phyloP scores from a whole-genome alignment of 1,139 yeast species.

The Geotrichum citri-aurantii region DNA sequence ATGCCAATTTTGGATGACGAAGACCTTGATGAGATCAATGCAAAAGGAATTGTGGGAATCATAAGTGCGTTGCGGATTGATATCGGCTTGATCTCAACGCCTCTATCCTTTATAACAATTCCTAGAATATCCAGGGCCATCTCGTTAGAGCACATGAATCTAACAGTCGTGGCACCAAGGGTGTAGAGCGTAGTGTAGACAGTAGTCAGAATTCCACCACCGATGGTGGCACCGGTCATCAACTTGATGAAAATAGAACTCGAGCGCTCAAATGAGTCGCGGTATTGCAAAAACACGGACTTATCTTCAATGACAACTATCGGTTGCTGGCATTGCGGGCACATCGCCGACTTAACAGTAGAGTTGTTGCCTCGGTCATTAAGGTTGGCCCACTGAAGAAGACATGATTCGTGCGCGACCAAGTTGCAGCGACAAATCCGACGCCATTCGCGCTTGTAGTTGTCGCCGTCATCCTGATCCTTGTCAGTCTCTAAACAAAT shows the following conservation, averaged over 20 bases:
- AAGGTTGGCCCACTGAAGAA: conserved; percentile 42
- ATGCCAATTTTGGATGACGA: conserved; percentile 22
- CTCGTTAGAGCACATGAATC: conserved; percentile 36
- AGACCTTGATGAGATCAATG: conserved; percentile 24
- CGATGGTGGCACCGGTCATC: conserved; percentile 29
- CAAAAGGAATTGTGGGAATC: conserved; percentile 28
- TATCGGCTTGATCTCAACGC: conserved; percentile 23
- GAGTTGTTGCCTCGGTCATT: conserved; percentile 28
- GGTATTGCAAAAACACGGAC: conserved; percentile 27
- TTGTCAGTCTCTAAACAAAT: conserved; percentile 42
- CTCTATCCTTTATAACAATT: conserved; percentile 21
- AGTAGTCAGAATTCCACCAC: conserved; percentile 29
- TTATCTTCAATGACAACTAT: conserved; percentile 32
- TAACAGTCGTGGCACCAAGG: conserved; percentile 34
- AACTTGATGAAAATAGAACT: conserved; percentile 23
- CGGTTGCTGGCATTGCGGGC: conserved; percentile 44
- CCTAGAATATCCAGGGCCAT: conserved; percentile 31
- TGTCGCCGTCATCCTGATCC: conserved; percentile 30
- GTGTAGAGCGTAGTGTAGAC: conserved; percentile 29
- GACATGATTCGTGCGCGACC: conserved; percentile 42
- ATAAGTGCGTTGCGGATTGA: conserved; percentile 24
- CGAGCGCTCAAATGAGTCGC: conserved; percentile 27
- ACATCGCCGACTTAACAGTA: conserved; percentile 26
- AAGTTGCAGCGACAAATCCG: conserved; percentile 41
- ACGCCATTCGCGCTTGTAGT: conserved; percentile 33